Base-by-base conservation (phyloP, 176 grass and related monocot species). In the Bonia amplexicaulis region DNA sequence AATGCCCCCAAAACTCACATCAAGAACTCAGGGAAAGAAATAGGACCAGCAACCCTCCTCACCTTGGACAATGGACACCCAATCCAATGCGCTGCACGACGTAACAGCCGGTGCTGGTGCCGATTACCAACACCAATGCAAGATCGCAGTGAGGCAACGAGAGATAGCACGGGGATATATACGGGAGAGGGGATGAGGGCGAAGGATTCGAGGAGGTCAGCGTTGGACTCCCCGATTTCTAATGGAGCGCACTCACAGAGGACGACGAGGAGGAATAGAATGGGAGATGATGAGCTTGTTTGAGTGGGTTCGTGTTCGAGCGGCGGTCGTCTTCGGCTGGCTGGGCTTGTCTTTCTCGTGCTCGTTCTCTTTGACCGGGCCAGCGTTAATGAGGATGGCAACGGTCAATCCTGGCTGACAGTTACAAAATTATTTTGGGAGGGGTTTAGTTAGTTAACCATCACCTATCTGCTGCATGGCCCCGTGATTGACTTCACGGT, bases 311-410 rank as follows among this genome's bases (percentile, higher is more conserved):
- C 9, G 44, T 16, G 6, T 78, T 79, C 54, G 77, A 20, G 85
- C 85, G 85, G 85, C 78, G 85, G 85, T 82, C 85, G 26, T 48
- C 71, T 76, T 69, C 17, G 86, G 85, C 70, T 87, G 78, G 84
- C 83, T 78, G 74, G 62, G 57, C 44, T 58, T 17, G 52, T 53
- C 63, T 2, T 67, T 35, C 42, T 22, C 37, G 37, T 6, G 35
- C 62, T 55, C 35, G 35, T 33, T 51, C 7, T 3, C 65, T 44
- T 73, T 35, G 44, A 54, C 51, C 73, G 9, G 29, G 27, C 27
- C 33, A 74, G 7, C 71, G 25, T 74, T 74, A 33, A 53, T 2
- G 12, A 73, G 0, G 69, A 73, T 72, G 42, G 22, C 14, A 27
- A 26, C 29, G 73, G 52, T 76, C 73, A 76, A 76, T 59, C 33